These are phyloP conservation scores for Curvularia hawaiiensis DNA, from an alignment of 2,329 filamentous ascomycete genomes.

Conservation along the genomic window DNA sequence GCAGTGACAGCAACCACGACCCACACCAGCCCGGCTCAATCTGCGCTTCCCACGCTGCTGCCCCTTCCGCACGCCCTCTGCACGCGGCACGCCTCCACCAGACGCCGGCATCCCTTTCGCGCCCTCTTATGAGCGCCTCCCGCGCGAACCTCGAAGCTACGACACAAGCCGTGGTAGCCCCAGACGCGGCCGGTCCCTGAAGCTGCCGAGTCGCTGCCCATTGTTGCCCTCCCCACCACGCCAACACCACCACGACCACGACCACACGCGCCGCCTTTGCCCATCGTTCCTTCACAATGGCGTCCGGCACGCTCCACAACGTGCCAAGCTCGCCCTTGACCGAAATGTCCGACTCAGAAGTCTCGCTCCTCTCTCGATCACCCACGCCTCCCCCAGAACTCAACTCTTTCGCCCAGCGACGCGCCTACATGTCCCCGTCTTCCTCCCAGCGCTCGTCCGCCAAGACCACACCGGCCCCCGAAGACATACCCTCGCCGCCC, in stretches of 20 bases:
- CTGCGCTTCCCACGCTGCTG: constrained; percentile 11
- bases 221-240: constrained; percentile 13
- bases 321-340: constrained; percentile 48
- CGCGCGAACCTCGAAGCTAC: constrained; percentile 1
- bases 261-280: constrained; percentile 6
- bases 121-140: constrained; percentile 6
- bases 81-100: constrained; percentile 1
- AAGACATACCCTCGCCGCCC: constrained; percentile 51
- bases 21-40: constrained; percentile 15
- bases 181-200: constrained; percentile 17
- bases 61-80: constrained; percentile 3
- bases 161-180: constrained; percentile 1
- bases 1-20: constrained; percentile 27
- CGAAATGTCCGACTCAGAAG: constrained; percentile 44
- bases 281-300: constrained; percentile 36
- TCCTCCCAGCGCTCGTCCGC: constrained; percentile 55
- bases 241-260: background rate
- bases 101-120: background rate
- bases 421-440: constrained; percentile 46
- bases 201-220: constrained; percentile 13
- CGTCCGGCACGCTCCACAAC: constrained; percentile 20
- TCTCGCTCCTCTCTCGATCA: constrained; percentile 36
- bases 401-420: constrained; percentile 35
- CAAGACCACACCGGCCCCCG: constrained; percentile 53
- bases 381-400: constrained; percentile 41